Percentiles rank a stretch among this genome's conserved stretches.
phyloP scores from a whole-genome alignment of 208 protist genomes.

The Vickermania ingenoplastis region DNA sequence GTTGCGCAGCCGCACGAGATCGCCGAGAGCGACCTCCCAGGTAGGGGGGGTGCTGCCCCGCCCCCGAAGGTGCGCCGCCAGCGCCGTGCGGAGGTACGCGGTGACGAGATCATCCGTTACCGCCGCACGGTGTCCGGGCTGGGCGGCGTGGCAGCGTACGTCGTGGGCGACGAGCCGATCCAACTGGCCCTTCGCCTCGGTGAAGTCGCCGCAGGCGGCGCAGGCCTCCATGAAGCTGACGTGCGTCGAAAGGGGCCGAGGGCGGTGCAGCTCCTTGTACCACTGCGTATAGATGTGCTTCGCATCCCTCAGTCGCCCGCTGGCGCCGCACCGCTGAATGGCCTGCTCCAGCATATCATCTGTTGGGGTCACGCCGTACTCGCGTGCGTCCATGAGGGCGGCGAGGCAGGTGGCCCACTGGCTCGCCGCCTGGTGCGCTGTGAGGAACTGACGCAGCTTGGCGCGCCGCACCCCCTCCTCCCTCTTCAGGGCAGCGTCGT shows the following conservation, averaged over 20 bases:
- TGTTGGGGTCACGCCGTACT: constrained; percentile 30
- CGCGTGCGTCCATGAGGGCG: constrained; percentile 33
- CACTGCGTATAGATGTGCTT: constrained; percentile 35
- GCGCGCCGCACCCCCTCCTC: constrained; percentile 20
- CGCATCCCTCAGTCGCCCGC: constrained; percentile 26
- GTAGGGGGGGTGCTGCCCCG: not conserved
- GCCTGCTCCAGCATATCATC: constrained; percentile 42
- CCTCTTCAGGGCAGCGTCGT: constrained; percentile 22
- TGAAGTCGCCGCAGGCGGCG: constrained; percentile 32
- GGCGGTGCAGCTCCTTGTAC: constrained; percentile 25
- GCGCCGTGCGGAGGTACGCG: constrained; percentile 50
- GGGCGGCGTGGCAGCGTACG: constrained; percentile 11
- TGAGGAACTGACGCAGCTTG: constrained; percentile 38
- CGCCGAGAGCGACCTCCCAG: constrained; percentile 34
- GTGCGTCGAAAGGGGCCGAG: constrained; percentile 36
- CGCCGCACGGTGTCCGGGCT: constrained; percentile 22
- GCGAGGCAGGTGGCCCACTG: constrained; percentile 45
- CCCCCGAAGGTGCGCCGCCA: constrained; percentile 15
- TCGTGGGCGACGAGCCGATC: constrained; percentile 22
- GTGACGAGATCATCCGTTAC: constrained; percentile 48
- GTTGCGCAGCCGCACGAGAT: constrained; percentile 26
- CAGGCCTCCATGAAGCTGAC: constrained; percentile 58
- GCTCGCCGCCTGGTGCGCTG: constrained; percentile 33
- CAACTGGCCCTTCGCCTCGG: constrained; percentile 34
- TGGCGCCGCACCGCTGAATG: constrained; percentile 33